A percentile compares a stretch with the other conserved stretches of the same genome.
Conservation (phyloP, 2,329 filamentous ascomycete species). For the Macrophomina pseudophaseolina region DNA sequence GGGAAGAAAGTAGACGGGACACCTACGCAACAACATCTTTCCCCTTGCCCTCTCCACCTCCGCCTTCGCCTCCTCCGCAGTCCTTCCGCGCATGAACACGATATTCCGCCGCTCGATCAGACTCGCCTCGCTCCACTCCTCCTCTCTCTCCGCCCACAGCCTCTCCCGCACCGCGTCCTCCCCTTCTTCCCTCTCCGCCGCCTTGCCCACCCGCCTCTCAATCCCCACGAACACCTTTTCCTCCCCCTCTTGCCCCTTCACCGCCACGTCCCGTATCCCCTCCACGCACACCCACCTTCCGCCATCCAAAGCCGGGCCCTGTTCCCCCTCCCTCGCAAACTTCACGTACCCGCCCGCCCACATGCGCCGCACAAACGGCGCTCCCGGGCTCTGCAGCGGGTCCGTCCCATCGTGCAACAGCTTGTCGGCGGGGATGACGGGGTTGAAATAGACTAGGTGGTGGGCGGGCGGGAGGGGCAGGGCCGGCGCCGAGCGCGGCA, state of each 20-base stretch:
- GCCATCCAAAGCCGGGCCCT: slow-evolving; percentile 9
- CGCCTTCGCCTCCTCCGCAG: slow-evolving; percentile 42
- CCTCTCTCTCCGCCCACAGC: slow-evolving; percentile 51
- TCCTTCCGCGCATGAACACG: slow-evolving; percentile 65
- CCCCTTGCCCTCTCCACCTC: slow-evolving; percentile 35
- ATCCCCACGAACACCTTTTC: slow-evolving; percentile 67
- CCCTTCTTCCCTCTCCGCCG: slow-evolving; percentile 29
- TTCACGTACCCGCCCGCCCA: slow-evolving; percentile 83
- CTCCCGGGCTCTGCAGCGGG: slow-evolving; percentile 73
- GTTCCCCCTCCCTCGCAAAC: slow-evolving; percentile 47
- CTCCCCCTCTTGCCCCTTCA: slow-evolving; percentile 56
- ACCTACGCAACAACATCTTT: slow-evolving; percentile 47
- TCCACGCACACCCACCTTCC: slow-evolving; percentile 50
- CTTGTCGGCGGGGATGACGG: slow-evolving; percentile 63
- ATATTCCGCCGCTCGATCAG: slow-evolving; percentile 66
- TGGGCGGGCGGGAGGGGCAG: slow-evolving; percentile 66
- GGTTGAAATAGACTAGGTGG: slow-evolving; percentile 87
- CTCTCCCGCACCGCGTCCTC: slow-evolving; percentile 40
- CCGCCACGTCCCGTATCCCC: slow-evolving; percentile 52
- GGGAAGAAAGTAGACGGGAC: background rate
- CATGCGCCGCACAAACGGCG: slow-evolving; percentile 75
- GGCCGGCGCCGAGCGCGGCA: background rate
- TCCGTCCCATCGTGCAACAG: slow-evolving; percentile 87
- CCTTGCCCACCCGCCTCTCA: slow-evolving; percentile 56
- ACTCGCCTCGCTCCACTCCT: slow-evolving; percentile 48